These are phyloP conservation scores for Xerocomellus chrysenteron DNA, from an alignment of 768 basidiomycete genomes.

Conservation along the genomic window DNA sequence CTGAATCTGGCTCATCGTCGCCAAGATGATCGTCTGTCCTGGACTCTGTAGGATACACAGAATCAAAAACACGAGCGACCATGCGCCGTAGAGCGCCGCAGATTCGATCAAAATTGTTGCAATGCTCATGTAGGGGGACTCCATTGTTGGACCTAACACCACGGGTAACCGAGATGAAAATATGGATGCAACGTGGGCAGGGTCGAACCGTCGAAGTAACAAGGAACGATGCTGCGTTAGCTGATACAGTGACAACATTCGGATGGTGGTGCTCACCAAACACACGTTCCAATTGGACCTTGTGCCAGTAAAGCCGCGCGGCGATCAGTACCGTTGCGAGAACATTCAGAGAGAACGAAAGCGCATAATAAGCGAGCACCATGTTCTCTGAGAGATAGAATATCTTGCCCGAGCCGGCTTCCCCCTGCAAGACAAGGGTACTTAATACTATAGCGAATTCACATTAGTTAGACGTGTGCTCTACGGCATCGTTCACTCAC, in stretches of 20 bases:
- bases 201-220: not conserved
- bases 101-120: constrained; percentile 26
- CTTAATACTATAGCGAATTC: constrained; percentile 17
- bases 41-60: constrained; percentile 15
- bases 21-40: constrained; percentile 20
- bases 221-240: not conserved
- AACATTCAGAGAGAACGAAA: constrained; percentile 27
- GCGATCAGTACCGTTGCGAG: constrained; percentile 24
- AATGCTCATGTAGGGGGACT: constrained; percentile 23
- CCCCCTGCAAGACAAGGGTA: constrained; percentile 15
- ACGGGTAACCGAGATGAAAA: not conserved
- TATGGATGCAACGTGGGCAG: not conserved
- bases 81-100: constrained; percentile 22
- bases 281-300: constrained; percentile 20
- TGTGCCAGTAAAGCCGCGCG: constrained; percentile 25
- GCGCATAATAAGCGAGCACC: constrained; percentile 22
- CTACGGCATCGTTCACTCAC: constrained; percentile 8
- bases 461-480: not conserved
- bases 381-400: constrained; percentile 24
- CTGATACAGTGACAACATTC: not conserved
- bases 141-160: constrained; percentile 11
- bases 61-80: constrained; percentile 25
- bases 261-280: constrained; percentile 22
- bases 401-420: constrained; percentile 15
- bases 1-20: constrained; percentile 25